These are phyloP conservation scores for Candida coquimbonensis DNA, from an alignment of 805 yeast genomes.

Conservation along the genomic window DNA sequence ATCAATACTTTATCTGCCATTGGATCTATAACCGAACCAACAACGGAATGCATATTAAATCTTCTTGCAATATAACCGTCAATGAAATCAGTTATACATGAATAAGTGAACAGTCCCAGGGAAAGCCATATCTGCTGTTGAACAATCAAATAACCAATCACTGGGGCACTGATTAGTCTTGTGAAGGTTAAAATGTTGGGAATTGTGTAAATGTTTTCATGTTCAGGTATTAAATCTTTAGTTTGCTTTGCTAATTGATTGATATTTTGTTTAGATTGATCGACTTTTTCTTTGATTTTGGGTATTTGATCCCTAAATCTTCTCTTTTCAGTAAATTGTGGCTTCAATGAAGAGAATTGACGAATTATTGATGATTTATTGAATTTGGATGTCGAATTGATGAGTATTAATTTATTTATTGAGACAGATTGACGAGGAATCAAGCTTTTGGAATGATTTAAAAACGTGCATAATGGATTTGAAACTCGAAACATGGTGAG, in stretches of 20 bases:
- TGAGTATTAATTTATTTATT: neutral
- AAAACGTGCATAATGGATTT: neutral
- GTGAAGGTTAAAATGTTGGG: slow-evolving; percentile 84
- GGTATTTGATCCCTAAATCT: slow-evolving; percentile 5
- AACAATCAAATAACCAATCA: slow-evolving; percentile 73
- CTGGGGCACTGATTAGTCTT: slow-evolving; percentile 75
- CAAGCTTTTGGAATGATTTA: neutral
- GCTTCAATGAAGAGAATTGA: neutral
- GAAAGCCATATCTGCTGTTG: slow-evolving; percentile 60
- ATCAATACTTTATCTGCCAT: slow-evolving; percentile 89
- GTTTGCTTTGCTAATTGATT: slow-evolving; percentile 26
- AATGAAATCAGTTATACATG: slow-evolving; percentile 83
- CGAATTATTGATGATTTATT: neutral
- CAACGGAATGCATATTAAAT: slow-evolving; percentile 66
- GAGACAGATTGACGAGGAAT: neutral
- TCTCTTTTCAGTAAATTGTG: neutral
- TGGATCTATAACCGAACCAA: slow-evolving; percentile 92
- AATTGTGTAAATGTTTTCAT: slow-evolving; percentile 65
- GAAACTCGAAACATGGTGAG: neutral
- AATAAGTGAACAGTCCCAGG: slow-evolving; percentile 66
- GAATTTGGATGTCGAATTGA: neutral
- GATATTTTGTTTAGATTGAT: slow-evolving; percentile 18
- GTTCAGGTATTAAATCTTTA: slow-evolving; percentile 28
- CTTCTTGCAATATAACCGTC: slow-evolving; percentile 90
- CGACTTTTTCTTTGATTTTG: slow-evolving; percentile 4